Base-by-base conservation (phyloP, 108 stramenopile species). In the Cyclostephanos invisitatus region DNA sequence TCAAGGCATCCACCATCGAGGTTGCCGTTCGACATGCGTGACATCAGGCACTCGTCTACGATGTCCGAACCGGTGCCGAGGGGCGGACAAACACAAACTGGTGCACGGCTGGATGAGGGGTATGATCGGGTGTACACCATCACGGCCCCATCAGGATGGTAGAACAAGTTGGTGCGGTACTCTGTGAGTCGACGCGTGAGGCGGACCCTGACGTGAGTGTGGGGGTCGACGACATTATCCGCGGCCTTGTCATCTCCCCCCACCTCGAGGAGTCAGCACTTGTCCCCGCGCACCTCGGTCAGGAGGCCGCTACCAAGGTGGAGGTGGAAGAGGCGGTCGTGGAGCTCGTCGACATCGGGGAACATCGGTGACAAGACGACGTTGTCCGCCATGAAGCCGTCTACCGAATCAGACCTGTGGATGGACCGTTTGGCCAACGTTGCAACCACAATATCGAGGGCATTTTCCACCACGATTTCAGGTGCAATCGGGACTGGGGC, bases 161-260 rank as follows among this genome's bases (percentile, higher is more conserved):
- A 64, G 68, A 77, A 69, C 29, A 78, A 6, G 42, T 71, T 65
- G 32, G 48, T 51, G 7, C 36, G 55, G 47, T 78, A 78, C 61
- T 78, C 77, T 17, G 70, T 71, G 48, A 78, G 77, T 27, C 77
- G 77, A 22, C 77, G 64, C n/a, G 77, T 70, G 29, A 78, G 53
- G 28, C 77, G 64, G 36, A 71, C 58, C 47, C 62, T 65, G 44
- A 71, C 21, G 53, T 47, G 20, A 11, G 42, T 5, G 35, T 68
- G 75, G 20, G 62, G 75, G 58, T 77, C 68, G 17, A 29, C 46
- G n/a, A 6, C 32, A 2, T 32, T 37, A 35, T 28, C 54, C 18
- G 47, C 66, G 5, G 8, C 36, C 36, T 42, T 37, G 14, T 38
- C 60, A 15, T 3, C 32, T 4, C 25, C 29, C 27, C 24, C 27